Evolutionary conservation across 2,329 filamentous ascomycete genomes (phyloP).

Genomic region (Boeremia exigua): DNA sequence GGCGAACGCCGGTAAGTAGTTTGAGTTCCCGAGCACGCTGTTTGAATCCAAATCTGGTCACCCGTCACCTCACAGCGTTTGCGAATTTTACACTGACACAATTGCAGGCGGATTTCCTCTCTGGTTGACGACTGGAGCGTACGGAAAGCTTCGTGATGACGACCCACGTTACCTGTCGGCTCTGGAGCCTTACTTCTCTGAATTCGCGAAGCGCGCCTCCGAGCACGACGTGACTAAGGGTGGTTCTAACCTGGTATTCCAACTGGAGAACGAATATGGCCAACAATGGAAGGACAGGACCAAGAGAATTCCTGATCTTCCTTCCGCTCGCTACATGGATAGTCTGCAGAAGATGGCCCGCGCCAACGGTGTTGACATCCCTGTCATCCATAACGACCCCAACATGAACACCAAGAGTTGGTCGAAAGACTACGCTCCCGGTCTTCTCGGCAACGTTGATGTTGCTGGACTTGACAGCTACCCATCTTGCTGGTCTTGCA

Average conservation of each 20-base stretch:
- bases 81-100: constrained; percentile 63
- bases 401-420: constrained; percentile 65
- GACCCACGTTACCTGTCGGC: constrained; percentile 60
- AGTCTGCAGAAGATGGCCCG: constrained; percentile 60
- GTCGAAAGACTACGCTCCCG: constrained; percentile 64
- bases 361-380: constrained; percentile 64
- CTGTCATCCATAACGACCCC: constrained; percentile 65
- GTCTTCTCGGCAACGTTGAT: constrained; percentile 62
- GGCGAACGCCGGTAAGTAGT: constrained; percentile 54
- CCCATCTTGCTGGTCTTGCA: constrained; percentile 67
- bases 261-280: constrained; percentile 64
- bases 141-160: constrained; percentile 60
- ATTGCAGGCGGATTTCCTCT: constrained; percentile 66
- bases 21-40: too few relatives aligned
- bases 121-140: constrained; percentile 67
- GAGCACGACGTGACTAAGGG: constrained; percentile 64
- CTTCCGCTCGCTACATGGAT: constrained; percentile 63
- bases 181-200: constrained; percentile 61
- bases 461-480: constrained; percentile 61
- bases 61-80: too few relatives aligned
- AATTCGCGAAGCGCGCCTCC: constrained; percentile 58
- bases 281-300: constrained; percentile 48
- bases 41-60: too few relatives aligned
- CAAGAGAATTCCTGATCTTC: constrained; percentile 56
- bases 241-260: constrained; percentile 62